These are phyloP conservation scores for Clavispora fructus DNA, from an alignment of 805 yeast genomes.

Conservation along the genomic window DNA sequence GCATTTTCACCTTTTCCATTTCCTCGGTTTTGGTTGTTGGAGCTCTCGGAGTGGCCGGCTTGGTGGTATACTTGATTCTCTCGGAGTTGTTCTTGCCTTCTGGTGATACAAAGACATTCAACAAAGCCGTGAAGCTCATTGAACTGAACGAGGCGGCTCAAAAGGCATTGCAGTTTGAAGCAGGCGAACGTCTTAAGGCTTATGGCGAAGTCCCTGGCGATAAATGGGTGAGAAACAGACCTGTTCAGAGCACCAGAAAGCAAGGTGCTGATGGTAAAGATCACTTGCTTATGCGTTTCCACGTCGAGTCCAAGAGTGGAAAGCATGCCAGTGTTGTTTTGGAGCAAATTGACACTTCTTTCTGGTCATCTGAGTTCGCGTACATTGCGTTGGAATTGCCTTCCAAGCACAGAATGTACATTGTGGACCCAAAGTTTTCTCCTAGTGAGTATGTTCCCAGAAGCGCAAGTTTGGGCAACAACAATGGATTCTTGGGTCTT, in stretches of 20 bases:
- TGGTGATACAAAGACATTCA: slow-evolving; percentile 87
- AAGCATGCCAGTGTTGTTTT: slow-evolving; percentile 67
- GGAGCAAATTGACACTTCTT: slow-evolving; percentile 71
- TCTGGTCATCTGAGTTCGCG: slow-evolving; percentile 62
- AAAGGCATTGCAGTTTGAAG: slow-evolving; percentile 47
- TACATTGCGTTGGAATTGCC: slow-evolving; percentile 74
- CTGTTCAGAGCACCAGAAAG: slow-evolving; percentile 63
- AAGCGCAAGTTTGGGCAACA: slow-evolving; percentile 20
- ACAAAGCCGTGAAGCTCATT: slow-evolving; percentile 73
- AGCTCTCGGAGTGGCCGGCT: slow-evolving; percentile 63
- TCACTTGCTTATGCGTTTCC: slow-evolving; percentile 79
- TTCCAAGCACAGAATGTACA: slow-evolving; percentile 60
- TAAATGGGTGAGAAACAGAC: slow-evolving; percentile 85
- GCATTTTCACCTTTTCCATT: slow-evolving; percentile 56
- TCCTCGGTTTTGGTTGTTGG: slow-evolving; percentile 62
- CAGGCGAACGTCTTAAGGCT: slow-evolving; percentile 67
- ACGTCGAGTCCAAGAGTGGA: slow-evolving; percentile 64
- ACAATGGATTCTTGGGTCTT: slow-evolving; percentile 68
- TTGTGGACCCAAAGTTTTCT: slow-evolving; percentile 56
- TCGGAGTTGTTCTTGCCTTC: slow-evolving; percentile 81
- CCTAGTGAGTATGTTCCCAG: slow-evolving; percentile 40
- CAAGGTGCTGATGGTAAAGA: slow-evolving; percentile 74
- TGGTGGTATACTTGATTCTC: slow-evolving; percentile 68
- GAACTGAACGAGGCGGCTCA: slow-evolving; percentile 64
- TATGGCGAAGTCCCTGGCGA: slow-evolving; percentile 71